Evolutionary conservation across 1,139 yeast genomes (phyloP).

Genomic region (Candida frijolesensis): DNA sequence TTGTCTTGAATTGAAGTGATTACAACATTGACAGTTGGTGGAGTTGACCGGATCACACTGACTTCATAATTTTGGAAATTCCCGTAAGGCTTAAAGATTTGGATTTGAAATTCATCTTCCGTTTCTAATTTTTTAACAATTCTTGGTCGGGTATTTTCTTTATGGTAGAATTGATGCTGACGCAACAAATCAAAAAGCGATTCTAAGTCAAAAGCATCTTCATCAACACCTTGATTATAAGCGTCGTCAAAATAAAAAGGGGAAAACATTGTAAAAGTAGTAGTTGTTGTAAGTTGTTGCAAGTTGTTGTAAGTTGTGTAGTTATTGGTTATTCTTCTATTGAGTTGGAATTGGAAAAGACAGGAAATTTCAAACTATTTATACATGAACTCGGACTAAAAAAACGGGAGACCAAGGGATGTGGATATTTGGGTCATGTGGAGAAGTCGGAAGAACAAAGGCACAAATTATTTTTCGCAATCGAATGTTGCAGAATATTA

Average conservation of each 20-base stretch:
- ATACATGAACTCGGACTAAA: background rate
- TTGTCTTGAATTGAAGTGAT: slow-evolving; percentile 35
- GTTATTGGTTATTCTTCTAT: background rate
- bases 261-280: slow-evolving; percentile 6
- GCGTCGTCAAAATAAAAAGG: slow-evolving; percentile 5
- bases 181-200: slow-evolving; percentile 15
- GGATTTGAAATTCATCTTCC: slow-evolving; percentile 41
- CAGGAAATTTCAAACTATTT: no score
- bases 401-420: background rate
- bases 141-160: slow-evolving; percentile 28
- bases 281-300: background rate
- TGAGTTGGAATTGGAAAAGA: no score
- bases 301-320: background rate
- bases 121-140: slow-evolving; percentile 40
- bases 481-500: slow-evolving; percentile 8
- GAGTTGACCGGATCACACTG: slow-evolving; percentile 28
- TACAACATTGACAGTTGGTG: slow-evolving; percentile 28
- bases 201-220: slow-evolving; percentile 10
- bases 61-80: slow-evolving; percentile 43
- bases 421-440: background rate
- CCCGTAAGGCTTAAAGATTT: slow-evolving; percentile 39
- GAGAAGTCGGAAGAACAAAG: background rate
- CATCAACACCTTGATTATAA: background rate
- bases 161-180: slow-evolving; percentile 13
- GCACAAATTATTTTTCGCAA: slow-evolving; percentile 6